Percentiles rank a stretch among this genome's conserved stretches.
Evolutionary conservation across 2,329 filamentous ascomycete species (phyloP).

Genomic region (Aspergillus chevalieri): DNA sequence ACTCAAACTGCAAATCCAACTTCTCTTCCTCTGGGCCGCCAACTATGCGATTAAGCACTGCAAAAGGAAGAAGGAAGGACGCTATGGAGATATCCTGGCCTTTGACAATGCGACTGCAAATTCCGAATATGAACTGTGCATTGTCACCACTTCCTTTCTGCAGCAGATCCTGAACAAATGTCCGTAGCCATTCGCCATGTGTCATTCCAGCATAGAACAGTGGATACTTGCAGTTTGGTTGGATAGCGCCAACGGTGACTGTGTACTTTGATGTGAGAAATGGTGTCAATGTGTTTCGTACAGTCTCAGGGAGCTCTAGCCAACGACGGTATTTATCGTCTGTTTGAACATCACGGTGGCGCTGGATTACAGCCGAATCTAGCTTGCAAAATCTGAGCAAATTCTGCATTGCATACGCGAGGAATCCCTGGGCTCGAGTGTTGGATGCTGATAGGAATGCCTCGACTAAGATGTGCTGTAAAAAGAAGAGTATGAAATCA

Average conservation of each 20-base stretch:
- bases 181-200: slow-evolving; percentile 76
- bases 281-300: slow-evolving; percentile 76
- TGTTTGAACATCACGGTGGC: slow-evolving; percentile 50
- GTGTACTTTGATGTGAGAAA: slow-evolving; percentile 81
- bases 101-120: slow-evolving; percentile 73
- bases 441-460: slow-evolving; percentile 88
- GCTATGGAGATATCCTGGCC: slow-evolving; percentile 81
- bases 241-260: slow-evolving; percentile 55
- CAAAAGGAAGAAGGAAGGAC: slow-evolving; percentile 82
- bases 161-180: slow-evolving; percentile 74
- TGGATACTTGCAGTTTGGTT: slow-evolving; percentile 62
- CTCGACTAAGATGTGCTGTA: slow-evolving; percentile 83
- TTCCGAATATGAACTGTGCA: slow-evolving; percentile 70
- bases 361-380: slow-evolving; percentile 49
- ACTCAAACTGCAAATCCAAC: slow-evolving; percentile 62
- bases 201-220: slow-evolving; percentile 64
- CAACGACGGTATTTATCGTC: slow-evolving; percentile 66
- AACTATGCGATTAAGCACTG: slow-evolving; percentile 75
- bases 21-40: slow-evolving; percentile 62
- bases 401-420: slow-evolving; percentile 93
- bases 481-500: slow-evolving; percentile 76
- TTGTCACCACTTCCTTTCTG: slow-evolving; percentile 69
- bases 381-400: slow-evolving; percentile 74
- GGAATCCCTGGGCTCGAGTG: slow-evolving; percentile 77
- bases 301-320: slow-evolving; percentile 67